Evolutionary conservation across 1,284 basidiomycete genomes (phyloP), one percentile per base, ranked within the genome.

Genomic region (Cyathus olla): DNA sequence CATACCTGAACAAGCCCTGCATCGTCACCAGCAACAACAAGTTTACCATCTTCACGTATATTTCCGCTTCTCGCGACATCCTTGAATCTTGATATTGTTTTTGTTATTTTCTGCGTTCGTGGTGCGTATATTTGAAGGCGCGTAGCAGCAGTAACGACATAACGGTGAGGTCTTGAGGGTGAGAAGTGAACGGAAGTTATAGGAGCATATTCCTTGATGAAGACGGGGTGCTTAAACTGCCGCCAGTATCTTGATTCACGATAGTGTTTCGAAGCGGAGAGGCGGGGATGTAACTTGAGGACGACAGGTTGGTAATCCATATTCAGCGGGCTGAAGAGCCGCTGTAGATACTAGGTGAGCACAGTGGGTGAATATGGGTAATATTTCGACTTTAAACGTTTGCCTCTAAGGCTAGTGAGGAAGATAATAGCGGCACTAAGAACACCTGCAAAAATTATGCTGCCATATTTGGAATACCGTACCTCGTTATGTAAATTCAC

Each of bases 21-120:
- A 76, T 99, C 97, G 72, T 98, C 96, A 58, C 96, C 97, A 0
- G 97, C 97, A 1, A 98, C 93, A 28, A 99, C 89, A 40, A 99
- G 87, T 75, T 97, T 98, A 27, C 97, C 98, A 77, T 99, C 98
- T 55, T 87, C 87, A 57, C 98, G 88, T 61, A 98, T 96, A 70
- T 88, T 87, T 15, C 92, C 96, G 68, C 93, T 93, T 60, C 96
- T 85, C 2, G 97, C 97, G 31, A 97, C 93, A 73, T 99, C 97
- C 77, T 98, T 98, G 83, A 99, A 99, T 35, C 98, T 85, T 28
- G 96, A 94, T 62, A 99, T 96, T 0, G 95, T 98, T 83, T 99
- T 99, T 19, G 92, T 94, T 44, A 98, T 91, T 76, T 97, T 96
- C 76, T 97, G 95, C 9, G 97, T 99, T 62, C 95, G 90, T 35